Base-by-base conservation (phyloP, 2,329 filamentous ascomycete species). In the Ceratocystis ficicola region DNA sequence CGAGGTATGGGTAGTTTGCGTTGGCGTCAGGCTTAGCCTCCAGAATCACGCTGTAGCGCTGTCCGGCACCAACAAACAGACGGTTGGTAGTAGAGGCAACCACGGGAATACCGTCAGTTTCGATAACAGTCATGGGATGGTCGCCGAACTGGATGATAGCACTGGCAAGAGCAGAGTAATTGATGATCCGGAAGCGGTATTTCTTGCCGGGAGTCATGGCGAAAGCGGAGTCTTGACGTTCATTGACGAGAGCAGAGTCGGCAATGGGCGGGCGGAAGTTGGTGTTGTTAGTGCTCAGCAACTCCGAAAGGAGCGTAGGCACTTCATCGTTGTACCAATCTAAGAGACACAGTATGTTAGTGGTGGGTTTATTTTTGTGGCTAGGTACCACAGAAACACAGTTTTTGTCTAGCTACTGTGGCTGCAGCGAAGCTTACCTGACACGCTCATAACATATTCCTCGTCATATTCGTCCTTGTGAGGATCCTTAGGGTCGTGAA, bases 321-420 rank as follows among this genome's bases (percentile, higher is more conserved):
- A 83, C 81, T 69, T 83, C 74, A 22, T 79, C 74, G 68, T 85
- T 81, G 70, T 85, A 84, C 82, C 83, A 85, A 69, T 85, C 83
- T 69, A 30, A 32, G 57, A 10, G 36, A 32, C 17, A 36, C 30
- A 15, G 46, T 36, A 12, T 52, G 17, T 28, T 48, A 22, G n/a
- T 59, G 30, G 22, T 8, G 25, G n/a, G 44, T 44, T 36, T 44
- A 12, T 63, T 3, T 36, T 7, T 22, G 20, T 30, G 44, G 22
- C 8, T 17, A 32, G 28, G n/a, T 25, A 2, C 3, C 7, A 41
- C 10, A n/a, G 32, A 22, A 41, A 5, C 44, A 5, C 5, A 15
- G 20, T 41, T 25, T 22, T 12, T 50, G 30, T 8, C 60, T 62
- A 25, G 20, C 36, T 48, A 7, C 17, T 1, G 32, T 8, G 30